Percentiles rank a stretch among this genome's conserved stretches.
These are phyloP conservation scores for Botrytis deweyae DNA, from an alignment of 2,329 filamentous ascomycete genomes.

Conservation along the genomic window DNA sequence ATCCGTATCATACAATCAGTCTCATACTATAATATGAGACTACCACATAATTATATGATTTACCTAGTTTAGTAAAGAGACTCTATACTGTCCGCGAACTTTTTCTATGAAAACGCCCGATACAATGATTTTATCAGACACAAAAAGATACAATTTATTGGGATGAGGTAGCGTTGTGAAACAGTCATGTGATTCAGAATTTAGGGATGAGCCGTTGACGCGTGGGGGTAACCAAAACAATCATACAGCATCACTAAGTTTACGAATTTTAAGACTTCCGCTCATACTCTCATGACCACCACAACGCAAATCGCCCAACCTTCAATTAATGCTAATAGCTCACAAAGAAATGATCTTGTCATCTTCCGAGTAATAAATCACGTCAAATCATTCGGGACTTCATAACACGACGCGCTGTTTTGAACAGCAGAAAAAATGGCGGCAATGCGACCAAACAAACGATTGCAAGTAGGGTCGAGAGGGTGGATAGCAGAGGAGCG, in stretches of 20 bases:
- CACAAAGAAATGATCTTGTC: slow-evolving; percentile 33
- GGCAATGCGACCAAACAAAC: slow-evolving; percentile 45
- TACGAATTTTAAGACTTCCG: slow-evolving; percentile 19
- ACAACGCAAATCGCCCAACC: slow-evolving; percentile 18
- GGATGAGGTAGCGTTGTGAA: background rate
- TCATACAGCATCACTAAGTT: slow-evolving; percentile 27
- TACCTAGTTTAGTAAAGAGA: background rate
- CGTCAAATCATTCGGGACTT: slow-evolving; percentile 15
- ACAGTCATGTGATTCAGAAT: background rate
- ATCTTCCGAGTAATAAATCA: slow-evolving; percentile 20
- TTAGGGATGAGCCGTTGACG: slow-evolving; percentile 5
- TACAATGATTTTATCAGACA: background rate
- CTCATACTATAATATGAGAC: background rate
- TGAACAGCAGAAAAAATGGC: slow-evolving; percentile 37
- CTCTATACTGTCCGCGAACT: background rate
- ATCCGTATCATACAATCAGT: background rate
- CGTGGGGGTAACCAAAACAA: slow-evolving; percentile 24
- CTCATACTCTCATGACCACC: slow-evolving; percentile 25
- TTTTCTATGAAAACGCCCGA: background rate
- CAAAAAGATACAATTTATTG: background rate
- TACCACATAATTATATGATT: background rate
- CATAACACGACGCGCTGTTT: slow-evolving; percentile 37
- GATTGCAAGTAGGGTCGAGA: slow-evolving; percentile 72
- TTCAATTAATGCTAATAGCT: slow-evolving; percentile 13
- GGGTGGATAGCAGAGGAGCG: slow-evolving; percentile 87